Evolutionary conservation across 2,329 filamentous ascomycete genomes (phyloP).

Genomic region (Cladophialophora psammophila): DNA sequence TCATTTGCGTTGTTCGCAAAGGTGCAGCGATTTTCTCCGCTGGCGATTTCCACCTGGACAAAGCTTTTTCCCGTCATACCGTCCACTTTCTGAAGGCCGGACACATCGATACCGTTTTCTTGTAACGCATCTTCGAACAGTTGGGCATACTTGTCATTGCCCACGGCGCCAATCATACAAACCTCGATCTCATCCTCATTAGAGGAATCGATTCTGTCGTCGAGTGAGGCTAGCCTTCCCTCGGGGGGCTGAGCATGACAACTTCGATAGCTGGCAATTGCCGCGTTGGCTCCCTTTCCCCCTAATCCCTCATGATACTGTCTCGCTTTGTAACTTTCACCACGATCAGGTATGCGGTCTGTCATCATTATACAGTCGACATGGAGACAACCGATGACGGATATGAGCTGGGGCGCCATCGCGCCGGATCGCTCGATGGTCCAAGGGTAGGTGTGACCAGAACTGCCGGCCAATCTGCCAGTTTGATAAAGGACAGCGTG

Average conservation of each 20-base stretch:
- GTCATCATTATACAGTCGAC: constrained; percentile 27
- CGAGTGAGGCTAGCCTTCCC: neutral
- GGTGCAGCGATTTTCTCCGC: constrained; percentile 59
- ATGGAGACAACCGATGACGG: constrained; percentile 28
- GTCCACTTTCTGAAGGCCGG: constrained; percentile 45
- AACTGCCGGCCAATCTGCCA: neutral
- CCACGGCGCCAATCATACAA: constrained; percentile 59
- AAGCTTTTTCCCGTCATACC: constrained; percentile 58
- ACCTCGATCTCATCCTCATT: constrained; percentile 50
- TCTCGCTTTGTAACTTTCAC: constrained; percentile 23
- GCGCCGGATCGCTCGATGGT: neutral
- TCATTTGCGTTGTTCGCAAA: constrained; percentile 58
- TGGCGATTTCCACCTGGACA: constrained; percentile 57
- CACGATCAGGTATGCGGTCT: constrained; percentile 26
- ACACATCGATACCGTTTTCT: constrained; percentile 54
- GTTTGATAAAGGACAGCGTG: neutral
- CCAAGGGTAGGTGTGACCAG: neutral
- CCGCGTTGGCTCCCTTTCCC: constrained; percentile 34
- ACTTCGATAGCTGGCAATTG: constrained; percentile 30
- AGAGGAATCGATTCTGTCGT: constrained; percentile 2
- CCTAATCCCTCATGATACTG: constrained; percentile 13
- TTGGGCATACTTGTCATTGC: constrained; percentile 53
- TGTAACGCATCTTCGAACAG: constrained; percentile 51
- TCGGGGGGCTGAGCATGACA: constrained; percentile 20
- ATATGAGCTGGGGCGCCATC: constrained; percentile 6